Evolutionary conservation across 2,329 filamentous ascomycete genomes (phyloP).

Genomic region (Ilyonectria destructans): DNA sequence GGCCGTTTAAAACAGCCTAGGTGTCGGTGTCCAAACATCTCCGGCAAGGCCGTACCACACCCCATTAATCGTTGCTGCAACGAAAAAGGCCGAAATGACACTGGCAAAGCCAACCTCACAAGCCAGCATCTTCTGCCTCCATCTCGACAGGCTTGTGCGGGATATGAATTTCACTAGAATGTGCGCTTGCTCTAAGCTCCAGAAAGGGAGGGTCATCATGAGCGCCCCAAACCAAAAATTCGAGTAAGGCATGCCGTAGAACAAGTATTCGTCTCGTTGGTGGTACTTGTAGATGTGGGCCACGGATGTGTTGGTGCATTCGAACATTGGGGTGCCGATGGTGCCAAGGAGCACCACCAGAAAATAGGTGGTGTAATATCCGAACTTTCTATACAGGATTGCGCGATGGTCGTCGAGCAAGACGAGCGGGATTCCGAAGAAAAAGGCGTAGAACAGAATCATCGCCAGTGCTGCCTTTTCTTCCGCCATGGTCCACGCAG

Average conservation of each 20-base stretch:
- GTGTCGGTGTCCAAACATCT: background rate
- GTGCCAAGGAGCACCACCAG: slow-evolving; percentile 5
- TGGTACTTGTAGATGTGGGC: slow-evolving; percentile 19
- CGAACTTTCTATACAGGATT: background rate
- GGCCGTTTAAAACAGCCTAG: background rate
- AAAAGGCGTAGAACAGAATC: slow-evolving; percentile 15
- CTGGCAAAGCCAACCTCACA: background rate
- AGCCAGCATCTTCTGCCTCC: background rate
- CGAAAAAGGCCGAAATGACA: slow-evolving; percentile 4
- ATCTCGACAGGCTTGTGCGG: background rate
- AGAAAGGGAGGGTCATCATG: slow-evolving; percentile 11
- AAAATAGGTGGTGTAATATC: background rate
- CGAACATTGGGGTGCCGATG: slow-evolving; percentile 10
- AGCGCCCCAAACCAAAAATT: slow-evolving; percentile 13
- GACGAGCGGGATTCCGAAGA: slow-evolving; percentile 8
- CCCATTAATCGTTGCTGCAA: slow-evolving; percentile 2
- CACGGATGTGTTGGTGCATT: slow-evolving; percentile 12
- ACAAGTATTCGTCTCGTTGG: slow-evolving; percentile 10
- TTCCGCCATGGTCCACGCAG: slow-evolving; percentile 9
- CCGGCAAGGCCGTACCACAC: slow-evolving; percentile 7
- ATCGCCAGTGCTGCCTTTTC: slow-evolving; percentile 11
- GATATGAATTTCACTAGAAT: background rate
- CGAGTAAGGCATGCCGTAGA: slow-evolving; percentile 12
- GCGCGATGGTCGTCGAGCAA: slow-evolving; percentile 2
- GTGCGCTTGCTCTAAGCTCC: background rate